Base-by-base conservation (phyloP, 106 monocot species). In the Iris macrosiphon region DNA sequence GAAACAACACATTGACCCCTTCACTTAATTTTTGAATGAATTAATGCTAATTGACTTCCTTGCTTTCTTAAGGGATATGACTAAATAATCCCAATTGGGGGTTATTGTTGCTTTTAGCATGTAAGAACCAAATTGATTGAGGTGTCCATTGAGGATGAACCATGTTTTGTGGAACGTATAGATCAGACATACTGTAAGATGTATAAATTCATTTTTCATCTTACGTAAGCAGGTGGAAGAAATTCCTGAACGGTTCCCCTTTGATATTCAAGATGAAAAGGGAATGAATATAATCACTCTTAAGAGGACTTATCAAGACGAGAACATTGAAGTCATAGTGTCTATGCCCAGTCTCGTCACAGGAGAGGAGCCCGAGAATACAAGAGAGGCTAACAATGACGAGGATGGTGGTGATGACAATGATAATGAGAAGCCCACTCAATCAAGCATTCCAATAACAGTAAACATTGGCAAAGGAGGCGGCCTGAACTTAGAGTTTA, bases 261-360 rank as follows among this genome's bases (percentile, higher is more conserved):
- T 92, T 40, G 62, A 87, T 45, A 71, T 92, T 29, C 48, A 59
- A 30, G 82, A 92, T 42, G 68, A 72, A 4, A 64, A 77, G 34
- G 81, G 78, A 10, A 75, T 26, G 68, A 74, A 68, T 26, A 44
- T 38, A 9, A 56, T 87, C n/a, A 73, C 69, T 11, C 66, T 87
- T 2, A 78, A n/a, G 69, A 69, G 87, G 29, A 67, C 14, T 4
- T 87, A 64, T 48, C 59, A 81, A 34, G 73, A 62, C 13, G 81
- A 87, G 77, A 28, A 66, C 12, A 80, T 89, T 28, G 83, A 83
- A 45, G 76, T 84, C 18, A 26, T 40, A 0, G 84, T 79, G 31
- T 69, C 70, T 9, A 89, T 89, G 89, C 75, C 89, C 17, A 77
- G 76, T 62, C 69, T 89, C 25, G 83, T 83, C 43, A 76, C 83